Conservation (phyloP, 78 protist species). For the Neovahlkampfia damariscottae region DNA sequence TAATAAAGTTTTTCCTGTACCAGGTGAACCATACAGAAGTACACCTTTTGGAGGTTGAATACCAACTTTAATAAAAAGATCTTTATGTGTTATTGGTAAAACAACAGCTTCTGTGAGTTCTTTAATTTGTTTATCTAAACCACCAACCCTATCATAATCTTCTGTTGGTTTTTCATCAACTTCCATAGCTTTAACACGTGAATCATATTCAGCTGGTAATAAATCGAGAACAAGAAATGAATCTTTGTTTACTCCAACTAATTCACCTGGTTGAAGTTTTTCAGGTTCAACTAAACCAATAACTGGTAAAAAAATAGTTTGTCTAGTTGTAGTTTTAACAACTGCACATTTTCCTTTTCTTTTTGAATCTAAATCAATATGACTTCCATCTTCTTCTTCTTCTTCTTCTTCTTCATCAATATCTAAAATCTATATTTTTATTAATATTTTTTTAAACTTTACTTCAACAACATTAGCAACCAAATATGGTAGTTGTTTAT, state of each 20-base stretch:
- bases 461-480: conserved; percentile 95
- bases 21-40: conserved; percentile 19
- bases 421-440: too few species aligned
- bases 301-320: conserved; percentile 95
- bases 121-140: conserved; percentile 94
- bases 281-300: conserved; percentile 91
- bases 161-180: conserved; percentile 97
- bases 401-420: conserved; percentile 47
- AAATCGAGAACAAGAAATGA: conserved; percentile 29
- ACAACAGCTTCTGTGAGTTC: conserved; percentile 92
- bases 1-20: conserved; percentile 88
- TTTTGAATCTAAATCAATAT: conserved; percentile 48
- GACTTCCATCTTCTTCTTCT: conserved; percentile 51
- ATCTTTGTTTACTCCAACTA: conserved; percentile 99
- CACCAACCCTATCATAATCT: conserved; percentile 94
- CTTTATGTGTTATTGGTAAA: conserved; percentile 90
- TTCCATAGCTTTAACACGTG: conserved; percentile 99
- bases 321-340: conserved; percentile 83
- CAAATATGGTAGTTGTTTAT: conserved; percentile 93
- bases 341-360: conserved; percentile 67
- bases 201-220: conserved; percentile 63
- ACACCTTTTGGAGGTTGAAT: conserved; percentile 80
- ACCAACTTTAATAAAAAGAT: conserved; percentile 80
- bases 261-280: conserved; percentile 90
- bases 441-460: too few species aligned